These are phyloP conservation scores for Dothideomycetes sp. DNA, from an alignment of 2,329 filamentous ascomycete genomes.

Conservation along the genomic window DNA sequence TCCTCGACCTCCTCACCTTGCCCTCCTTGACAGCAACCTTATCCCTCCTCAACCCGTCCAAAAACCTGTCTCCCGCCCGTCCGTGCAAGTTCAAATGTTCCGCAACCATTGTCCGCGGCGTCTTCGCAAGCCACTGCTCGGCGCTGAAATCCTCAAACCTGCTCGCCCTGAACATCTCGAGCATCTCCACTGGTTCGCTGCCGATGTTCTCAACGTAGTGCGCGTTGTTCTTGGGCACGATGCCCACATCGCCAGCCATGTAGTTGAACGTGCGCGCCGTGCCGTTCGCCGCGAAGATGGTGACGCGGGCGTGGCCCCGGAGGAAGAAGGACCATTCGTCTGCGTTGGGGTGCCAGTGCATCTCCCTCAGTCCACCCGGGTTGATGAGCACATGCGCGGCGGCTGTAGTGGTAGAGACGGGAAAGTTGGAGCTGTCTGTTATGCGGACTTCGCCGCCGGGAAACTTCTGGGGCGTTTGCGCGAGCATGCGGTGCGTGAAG, in stretches of 20 bases:
- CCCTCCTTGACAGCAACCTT: slow-evolving; percentile 9
- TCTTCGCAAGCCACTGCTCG: slow-evolving; percentile 59
- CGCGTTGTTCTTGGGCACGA: slow-evolving; percentile 65
- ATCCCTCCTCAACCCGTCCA: slow-evolving; percentile 5
- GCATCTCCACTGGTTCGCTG: slow-evolving; percentile 62
- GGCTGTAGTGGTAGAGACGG: slow-evolving; percentile 60
- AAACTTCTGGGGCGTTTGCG: slow-evolving; percentile 54
- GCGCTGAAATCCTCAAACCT: slow-evolving; percentile 52
- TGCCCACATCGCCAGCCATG: slow-evolving; percentile 61
- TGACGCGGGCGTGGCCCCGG: slow-evolving; percentile 58
- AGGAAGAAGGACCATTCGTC: slow-evolving; percentile 54
- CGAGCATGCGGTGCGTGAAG: slow-evolving; percentile 63
- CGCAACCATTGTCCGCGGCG: slow-evolving; percentile 48
- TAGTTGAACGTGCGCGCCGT: slow-evolving; percentile 68
- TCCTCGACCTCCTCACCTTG: slow-evolving; percentile 7
- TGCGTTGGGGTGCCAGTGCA: slow-evolving; percentile 65
- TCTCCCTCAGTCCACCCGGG: slow-evolving; percentile 62
- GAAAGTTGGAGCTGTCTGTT: slow-evolving; percentile 65
- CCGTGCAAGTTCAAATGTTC: slow-evolving; percentile 8
- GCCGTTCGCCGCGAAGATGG: slow-evolving; percentile 60
- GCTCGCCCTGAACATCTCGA: slow-evolving; percentile 59
- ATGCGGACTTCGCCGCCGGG: slow-evolving; percentile 64
- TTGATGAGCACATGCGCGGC: slow-evolving; percentile 62
- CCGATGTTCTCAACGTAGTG: slow-evolving; percentile 76
- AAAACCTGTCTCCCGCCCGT: slow-evolving; percentile 4